phyloP scores from a whole-genome alignment of 176 grass and related monocot genomes.

The Avena eriantha region DNA sequence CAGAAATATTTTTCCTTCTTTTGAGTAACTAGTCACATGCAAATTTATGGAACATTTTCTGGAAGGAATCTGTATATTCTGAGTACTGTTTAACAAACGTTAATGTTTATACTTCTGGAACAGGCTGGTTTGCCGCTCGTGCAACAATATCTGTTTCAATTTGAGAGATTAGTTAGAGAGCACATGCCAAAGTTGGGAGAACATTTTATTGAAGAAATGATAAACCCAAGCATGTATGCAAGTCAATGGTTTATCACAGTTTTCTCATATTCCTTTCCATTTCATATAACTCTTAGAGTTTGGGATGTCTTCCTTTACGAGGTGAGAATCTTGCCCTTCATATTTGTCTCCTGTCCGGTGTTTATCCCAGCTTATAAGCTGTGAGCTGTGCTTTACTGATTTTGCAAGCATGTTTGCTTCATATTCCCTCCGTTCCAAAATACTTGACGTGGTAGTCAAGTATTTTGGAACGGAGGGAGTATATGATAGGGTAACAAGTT shows the following conservation, averaged over 20 bases:
- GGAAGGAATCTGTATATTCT: slow-evolving; percentile 19
- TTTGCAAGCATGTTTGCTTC: slow-evolving; percentile 30
- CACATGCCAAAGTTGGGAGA: slow-evolving; percentile 83
- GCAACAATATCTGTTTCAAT: slow-evolving; percentile 84
- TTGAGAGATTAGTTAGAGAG: slow-evolving; percentile 91
- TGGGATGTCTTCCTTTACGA: slow-evolving; percentile 99
- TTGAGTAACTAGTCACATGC: slow-evolving; percentile 15
- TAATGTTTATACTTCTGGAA: slow-evolving; percentile 46
- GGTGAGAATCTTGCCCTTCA: slow-evolving; percentile 55
- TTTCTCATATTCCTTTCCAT: slow-evolving; percentile 91
- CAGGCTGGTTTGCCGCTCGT: slow-evolving; percentile 89
- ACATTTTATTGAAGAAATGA: slow-evolving; percentile 94
- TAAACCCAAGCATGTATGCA: slow-evolving; percentile 97
- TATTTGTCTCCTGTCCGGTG: neutral
- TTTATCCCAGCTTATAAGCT: neutral
- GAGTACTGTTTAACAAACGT: slow-evolving; percentile 33
- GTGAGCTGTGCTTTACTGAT: neutral
- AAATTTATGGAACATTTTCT: slow-evolving; percentile 10
- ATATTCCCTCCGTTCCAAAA: no score
- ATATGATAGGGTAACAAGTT: neutral
- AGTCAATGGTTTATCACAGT: slow-evolving; percentile 99
- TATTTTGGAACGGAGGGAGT: neutral
- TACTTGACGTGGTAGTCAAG: no score
- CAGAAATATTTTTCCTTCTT: neutral
- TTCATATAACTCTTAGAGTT: slow-evolving; percentile 84